phyloP scores from a whole-genome alignment of 768 basidiomycete genomes.

The Trametes cubensis region DNA sequence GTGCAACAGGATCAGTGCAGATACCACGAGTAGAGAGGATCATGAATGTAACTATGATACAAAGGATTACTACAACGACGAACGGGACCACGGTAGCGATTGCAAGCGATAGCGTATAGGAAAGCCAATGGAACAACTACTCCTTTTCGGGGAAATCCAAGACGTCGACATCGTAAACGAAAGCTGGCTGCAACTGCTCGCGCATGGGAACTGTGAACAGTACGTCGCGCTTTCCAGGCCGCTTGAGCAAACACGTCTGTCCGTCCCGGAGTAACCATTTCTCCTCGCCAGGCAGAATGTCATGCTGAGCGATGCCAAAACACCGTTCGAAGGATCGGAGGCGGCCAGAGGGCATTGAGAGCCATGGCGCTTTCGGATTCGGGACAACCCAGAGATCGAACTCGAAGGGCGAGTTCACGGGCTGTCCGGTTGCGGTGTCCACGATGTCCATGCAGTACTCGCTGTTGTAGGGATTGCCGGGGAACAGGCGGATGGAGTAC shows the following conservation, averaged over 20 bases:
- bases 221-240: background rate
- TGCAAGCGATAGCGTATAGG: background rate
- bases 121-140: background rate
- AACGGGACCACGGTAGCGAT: background rate
- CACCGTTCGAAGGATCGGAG: background rate
- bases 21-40: background rate
- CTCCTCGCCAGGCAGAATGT: constrained; percentile 6
- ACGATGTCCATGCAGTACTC: constrained; percentile 12
- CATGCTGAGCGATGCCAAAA: background rate
- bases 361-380: constrained; percentile 1
- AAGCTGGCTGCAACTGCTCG: background rate
- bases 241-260: constrained; percentile 5
- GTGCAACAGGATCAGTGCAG: background rate
- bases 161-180: background rate
- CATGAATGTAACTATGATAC: background rate
- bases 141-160: constrained; percentile 4
- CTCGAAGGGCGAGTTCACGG: constrained; percentile 12
- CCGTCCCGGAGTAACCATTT: constrained; percentile 8
- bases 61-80: background rate
- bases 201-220: constrained; percentile 1
- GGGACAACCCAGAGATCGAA: constrained; percentile 6
- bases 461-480: background rate
- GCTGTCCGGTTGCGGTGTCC: background rate
- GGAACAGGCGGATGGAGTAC: constrained; percentile 6
- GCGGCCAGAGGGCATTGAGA: background rate